Evolutionary conservation across 1,284 basidiomycete genomes (phyloP).

Genomic region (Somion occarium): DNA sequence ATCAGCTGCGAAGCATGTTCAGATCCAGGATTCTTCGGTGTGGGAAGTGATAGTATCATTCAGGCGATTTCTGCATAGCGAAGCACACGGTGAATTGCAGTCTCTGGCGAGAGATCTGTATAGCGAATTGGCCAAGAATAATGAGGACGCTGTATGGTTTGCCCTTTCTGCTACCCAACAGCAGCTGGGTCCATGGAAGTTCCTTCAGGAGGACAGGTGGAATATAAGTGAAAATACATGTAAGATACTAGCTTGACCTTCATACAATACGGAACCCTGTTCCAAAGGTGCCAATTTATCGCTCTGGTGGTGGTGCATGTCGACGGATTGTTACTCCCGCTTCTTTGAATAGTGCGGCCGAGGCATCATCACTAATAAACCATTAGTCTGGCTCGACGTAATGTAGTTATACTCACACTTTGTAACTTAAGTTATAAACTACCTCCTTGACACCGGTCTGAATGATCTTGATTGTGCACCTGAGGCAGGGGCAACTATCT

Average conservation of each 20-base stretch:
- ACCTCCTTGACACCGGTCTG: constrained; percentile 92
- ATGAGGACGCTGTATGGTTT: constrained; percentile 83
- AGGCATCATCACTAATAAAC: constrained; percentile 67
- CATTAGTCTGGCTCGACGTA: constrained; percentile 4
- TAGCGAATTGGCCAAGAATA: constrained; percentile 48
- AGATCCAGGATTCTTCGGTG: constrained; percentile 59
- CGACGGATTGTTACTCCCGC: constrained; percentile 77
- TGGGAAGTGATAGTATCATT: constrained; percentile 80
- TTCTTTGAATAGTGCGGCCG: constrained; percentile 70
- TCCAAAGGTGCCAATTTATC: neutral
- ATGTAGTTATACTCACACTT: constrained; percentile 61
- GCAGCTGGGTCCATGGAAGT: constrained; percentile 34
- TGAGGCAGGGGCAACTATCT: constrained; percentile 92
- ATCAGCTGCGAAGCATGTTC: constrained; percentile 58
- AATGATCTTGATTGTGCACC: constrained; percentile 96
- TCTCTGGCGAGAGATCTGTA: constrained; percentile 62
- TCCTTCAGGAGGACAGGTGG: constrained; percentile 54
- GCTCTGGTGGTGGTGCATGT: constrained; percentile 36
- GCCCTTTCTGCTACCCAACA: constrained; percentile 56
- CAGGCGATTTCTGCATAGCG: constrained; percentile 65
- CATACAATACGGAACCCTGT: neutral
- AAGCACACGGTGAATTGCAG: constrained; percentile 73
- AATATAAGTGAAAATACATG: constrained; percentile 52
- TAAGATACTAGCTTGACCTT: constrained; percentile 33
- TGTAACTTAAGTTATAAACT: constrained; percentile 94